Conservation (phyloP, 2,329 filamentous ascomycete genomes). For the Colletotrichum limetticola region DNA sequence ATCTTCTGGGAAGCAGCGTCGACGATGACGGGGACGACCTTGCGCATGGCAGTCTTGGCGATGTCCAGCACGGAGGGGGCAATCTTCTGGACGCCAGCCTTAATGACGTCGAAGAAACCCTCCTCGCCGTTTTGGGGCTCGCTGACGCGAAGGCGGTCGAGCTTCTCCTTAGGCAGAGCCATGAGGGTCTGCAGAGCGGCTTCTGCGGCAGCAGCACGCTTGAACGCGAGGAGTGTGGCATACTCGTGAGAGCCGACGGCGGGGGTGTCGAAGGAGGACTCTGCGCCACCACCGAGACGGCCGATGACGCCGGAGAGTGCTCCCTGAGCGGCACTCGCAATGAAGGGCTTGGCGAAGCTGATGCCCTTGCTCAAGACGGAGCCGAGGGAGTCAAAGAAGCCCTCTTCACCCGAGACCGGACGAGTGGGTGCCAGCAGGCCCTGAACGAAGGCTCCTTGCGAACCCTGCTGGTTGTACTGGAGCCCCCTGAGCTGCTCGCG, state of each 20-base stretch:
- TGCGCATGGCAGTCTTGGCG: not conserved
- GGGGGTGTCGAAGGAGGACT: not conserved
- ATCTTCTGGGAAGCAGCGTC: not conserved
- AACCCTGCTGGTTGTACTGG: not conserved
- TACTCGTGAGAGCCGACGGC: not conserved
- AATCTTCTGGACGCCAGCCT: not conserved
- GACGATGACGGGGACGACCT: not conserved
- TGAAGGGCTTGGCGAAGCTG: not conserved
- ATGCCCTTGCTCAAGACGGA: not conserved
- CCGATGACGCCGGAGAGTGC: not conserved
- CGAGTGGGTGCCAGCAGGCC: not conserved
- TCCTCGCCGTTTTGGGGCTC: not conserved
- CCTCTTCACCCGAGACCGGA: not conserved
- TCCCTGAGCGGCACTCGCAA: not conserved
- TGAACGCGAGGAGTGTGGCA: not conserved
- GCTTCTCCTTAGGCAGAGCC: not conserved
- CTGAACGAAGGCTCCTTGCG: not conserved
- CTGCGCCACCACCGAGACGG: not conserved
- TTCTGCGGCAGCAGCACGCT: not conserved
- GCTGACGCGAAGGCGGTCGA: not conserved
- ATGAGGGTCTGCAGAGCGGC: not conserved
- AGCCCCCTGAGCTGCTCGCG: not conserved
- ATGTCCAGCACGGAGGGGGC: not conserved
- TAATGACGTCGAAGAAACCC: not conserved
- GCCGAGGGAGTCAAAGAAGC: not conserved